Evolutionary conservation across 2,329 filamentous ascomycete genomes (phyloP), one percentile per base, ranked within the genome.

Genomic region (Nemania sp.): DNA sequence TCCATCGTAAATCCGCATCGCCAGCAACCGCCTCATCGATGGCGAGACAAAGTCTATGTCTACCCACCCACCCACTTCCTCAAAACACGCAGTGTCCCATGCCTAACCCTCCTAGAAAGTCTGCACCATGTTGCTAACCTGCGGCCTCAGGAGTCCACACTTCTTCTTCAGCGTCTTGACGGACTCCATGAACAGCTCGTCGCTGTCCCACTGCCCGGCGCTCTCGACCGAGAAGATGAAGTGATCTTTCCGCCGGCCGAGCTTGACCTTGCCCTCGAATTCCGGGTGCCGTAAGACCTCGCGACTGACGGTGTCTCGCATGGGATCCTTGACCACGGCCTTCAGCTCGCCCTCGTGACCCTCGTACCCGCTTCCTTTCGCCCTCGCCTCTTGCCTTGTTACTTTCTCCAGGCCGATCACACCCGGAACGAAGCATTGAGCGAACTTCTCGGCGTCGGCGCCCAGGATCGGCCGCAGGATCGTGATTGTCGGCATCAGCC

Each of bases 201-300:
- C 94, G 73, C 92, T 97, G 60, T 95, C 89, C 81, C 92, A 96
- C 79, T 99, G 95, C 5, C 95, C 96, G 0, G 92, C 89, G 80
- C 93, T 97, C 81, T 99, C 95, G 37, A 99, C 84, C 56, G 87
- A 90, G 82, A 95, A 99, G 77, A 99, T 98, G 76, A 99, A 99
- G 79, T 99, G 96, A 75, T 99, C 95, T 66, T 92, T 83, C 69
- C 92, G 81, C 56, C 96, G 84, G 45, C 95, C 95, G 34, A 99
- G 85, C 81, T 92, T 93, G 65, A 99, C 95, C 81, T 97, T 99
- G 73, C 88, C 91, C 77, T 95, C 87, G 79, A 99, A 98, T 78
- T 98, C 95, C 25, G 88, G 83, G 74, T 99, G 94, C 51, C 95
- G 87, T 72, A 99, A 78, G 72, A 90, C 95, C 79, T 99, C 96